Conservation (phyloP, 768 basidiomycete genomes). For the Mycena albidolilacea region DNA sequence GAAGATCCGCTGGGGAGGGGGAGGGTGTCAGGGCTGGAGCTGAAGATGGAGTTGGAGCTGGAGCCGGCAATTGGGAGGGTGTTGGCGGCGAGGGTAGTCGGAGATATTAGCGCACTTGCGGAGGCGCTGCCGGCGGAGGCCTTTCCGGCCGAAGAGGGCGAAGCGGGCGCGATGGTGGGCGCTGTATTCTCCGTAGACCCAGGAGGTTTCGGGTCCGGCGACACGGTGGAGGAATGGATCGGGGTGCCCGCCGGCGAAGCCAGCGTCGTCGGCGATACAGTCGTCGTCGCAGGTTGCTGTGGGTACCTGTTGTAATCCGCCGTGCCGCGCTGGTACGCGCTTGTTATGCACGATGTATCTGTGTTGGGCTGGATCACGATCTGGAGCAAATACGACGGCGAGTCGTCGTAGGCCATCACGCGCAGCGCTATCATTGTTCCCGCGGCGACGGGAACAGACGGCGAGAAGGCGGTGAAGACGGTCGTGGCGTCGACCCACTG, state of each 20-base stretch:
- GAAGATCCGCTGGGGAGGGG: not conserved
- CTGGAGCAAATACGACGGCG: not conserved
- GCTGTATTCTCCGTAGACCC: not conserved
- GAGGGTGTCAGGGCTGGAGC: not conserved
- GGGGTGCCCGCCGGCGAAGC: not conserved
- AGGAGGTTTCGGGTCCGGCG: not conserved
- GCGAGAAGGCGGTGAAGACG: not conserved
- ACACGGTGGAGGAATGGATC: not conserved
- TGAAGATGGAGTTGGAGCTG: not conserved
- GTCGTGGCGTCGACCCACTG: conserved; percentile 6
- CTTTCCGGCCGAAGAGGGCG: too few species aligned
- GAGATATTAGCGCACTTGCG: too few species aligned
- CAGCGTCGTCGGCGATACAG: conserved; percentile 1
- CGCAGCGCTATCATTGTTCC: conserved; percentile 3
- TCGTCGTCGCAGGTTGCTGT: not conserved
- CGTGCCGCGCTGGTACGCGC: not conserved
- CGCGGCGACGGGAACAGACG: conserved; percentile 9
- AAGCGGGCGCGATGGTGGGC: not conserved
- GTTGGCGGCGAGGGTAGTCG: too few species aligned
- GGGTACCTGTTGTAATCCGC: not conserved
- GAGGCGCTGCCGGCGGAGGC: too few species aligned
- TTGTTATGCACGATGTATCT: conserved; percentile 6
- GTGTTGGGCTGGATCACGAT: conserved; percentile 10
- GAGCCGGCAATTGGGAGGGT: not conserved
- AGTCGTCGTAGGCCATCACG: not conserved